These are phyloP conservation scores for Penicillium atrosanguineum DNA, from an alignment of 495 filamentous ascomycete genomes.

Conservation along the genomic window DNA sequence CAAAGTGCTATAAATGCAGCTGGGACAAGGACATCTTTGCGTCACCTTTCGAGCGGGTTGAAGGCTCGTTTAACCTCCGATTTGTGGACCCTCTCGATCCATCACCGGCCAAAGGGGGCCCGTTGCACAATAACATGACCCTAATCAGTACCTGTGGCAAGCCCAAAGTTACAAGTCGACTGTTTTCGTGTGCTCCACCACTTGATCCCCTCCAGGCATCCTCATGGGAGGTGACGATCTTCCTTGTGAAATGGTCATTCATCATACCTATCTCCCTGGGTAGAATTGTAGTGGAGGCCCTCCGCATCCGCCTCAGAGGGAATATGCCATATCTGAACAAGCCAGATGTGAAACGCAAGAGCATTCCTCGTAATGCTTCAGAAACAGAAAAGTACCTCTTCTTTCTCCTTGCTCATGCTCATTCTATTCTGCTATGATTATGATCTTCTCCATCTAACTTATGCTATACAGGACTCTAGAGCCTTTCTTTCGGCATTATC, in stretches of 20 bases:
- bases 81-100: conserved; percentile 8
- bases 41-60: conserved; percentile 26
- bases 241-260: conserved; percentile 4
- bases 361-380: conserved; percentile 7
- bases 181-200: conserved; percentile 6
- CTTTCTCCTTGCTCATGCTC: no score
- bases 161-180: conserved; percentile 7
- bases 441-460: no score
- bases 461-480: neutral
- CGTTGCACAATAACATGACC: conserved; percentile 8
- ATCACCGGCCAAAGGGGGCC: neutral
- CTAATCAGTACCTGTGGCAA: neutral
- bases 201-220: conserved; percentile 8
- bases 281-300: conserved; percentile 10
- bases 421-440: no score
- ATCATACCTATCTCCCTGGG: neutral
- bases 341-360: conserved; percentile 4
- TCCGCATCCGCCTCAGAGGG: conserved; percentile 11
- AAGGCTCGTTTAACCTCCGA: conserved; percentile 6
- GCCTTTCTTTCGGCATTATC: neutral
- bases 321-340: conserved; percentile 8
- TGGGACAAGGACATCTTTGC: conserved; percentile 21
- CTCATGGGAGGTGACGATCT: neutral
- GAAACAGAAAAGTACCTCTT: conserved; percentile 1
- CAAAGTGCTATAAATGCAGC: conserved; percentile 14